Percentiles rank a stretch among this genome's conserved stretches.
Evolutionary conservation across 2,329 filamentous ascomycete genomes (phyloP).

Genomic region (Coniochaeta ligniaria): DNA sequence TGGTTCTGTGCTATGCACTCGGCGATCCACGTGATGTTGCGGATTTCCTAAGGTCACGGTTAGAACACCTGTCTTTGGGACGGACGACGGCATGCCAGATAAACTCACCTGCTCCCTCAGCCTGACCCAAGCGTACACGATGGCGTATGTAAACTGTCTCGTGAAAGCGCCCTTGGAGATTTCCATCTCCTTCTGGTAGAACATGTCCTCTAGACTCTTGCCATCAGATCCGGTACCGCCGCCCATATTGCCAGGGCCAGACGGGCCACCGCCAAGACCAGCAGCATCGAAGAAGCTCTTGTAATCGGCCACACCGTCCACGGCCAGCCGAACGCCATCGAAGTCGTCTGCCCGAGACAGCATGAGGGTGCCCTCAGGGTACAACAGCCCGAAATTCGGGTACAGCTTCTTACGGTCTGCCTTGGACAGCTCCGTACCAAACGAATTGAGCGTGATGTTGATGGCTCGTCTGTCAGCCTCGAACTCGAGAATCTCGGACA

Average conservation of each 20-base stretch:
- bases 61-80: slow-evolving; percentile 12
- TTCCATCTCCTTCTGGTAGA: slow-evolving; percentile 99
- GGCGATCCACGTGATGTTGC: slow-evolving; percentile 98
- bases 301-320: slow-evolving; percentile 90
- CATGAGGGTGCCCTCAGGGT: slow-evolving; percentile 93
- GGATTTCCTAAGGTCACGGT: slow-evolving; percentile 69
- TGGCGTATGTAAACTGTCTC: slow-evolving; percentile 86
- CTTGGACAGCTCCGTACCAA: slow-evolving; percentile 93
- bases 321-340: slow-evolving; percentile 86
- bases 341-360: slow-evolving; percentile 90
- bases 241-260: slow-evolving; percentile 75
- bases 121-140: slow-evolving; percentile 98
- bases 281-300: slow-evolving; percentile 93
- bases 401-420: slow-evolving; percentile 93
- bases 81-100: neutral
- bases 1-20: slow-evolving; percentile 99
- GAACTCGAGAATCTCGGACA: slow-evolving; percentile 93
- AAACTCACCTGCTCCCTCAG: slow-evolving; percentile 82
- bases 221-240: slow-evolving; percentile 73
- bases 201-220: slow-evolving; percentile 91
- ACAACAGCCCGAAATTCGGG: slow-evolving; percentile 81
- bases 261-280: slow-evolving; percentile 64
- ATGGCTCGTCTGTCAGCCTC: slow-evolving; percentile 95
- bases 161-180: slow-evolving; percentile 94
- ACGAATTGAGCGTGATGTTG: slow-evolving; percentile 98